A percentile compares a stretch with the other conserved stretches of the same genome.
Evolutionary conservation across 2,329 filamentous ascomycete species (phyloP).

Genomic region (Endothia cerciana): DNA sequence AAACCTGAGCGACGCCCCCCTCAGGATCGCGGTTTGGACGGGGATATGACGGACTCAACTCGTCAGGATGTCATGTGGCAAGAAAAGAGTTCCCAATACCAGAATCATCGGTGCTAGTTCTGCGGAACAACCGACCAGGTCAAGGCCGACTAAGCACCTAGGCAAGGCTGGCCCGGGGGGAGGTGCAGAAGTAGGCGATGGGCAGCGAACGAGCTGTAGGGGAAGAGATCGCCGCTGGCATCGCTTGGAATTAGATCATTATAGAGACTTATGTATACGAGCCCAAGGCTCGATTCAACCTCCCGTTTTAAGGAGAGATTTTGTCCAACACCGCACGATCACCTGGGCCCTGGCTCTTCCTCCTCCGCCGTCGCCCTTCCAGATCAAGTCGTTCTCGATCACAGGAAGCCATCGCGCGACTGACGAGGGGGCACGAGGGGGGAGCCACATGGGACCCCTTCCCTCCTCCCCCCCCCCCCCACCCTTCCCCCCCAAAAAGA

Average conservation of each 20-base stretch:
- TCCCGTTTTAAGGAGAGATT: constrained; percentile 25
- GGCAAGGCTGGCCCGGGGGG: no score
- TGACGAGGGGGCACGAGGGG: neutral
- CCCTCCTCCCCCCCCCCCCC: neutral
- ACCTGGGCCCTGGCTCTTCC: constrained; percentile 7
- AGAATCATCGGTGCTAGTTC: no score
- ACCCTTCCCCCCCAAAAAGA: no score
- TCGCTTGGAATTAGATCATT: constrained; percentile 17
- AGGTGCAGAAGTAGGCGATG: neutral
- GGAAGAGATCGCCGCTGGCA: neutral
- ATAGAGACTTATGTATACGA: constrained; percentile 1
- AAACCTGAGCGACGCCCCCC: no score
- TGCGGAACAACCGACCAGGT: no score
- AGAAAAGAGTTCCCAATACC: no score
- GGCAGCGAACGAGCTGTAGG: no score
- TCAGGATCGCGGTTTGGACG: no score
- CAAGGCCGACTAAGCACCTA: no score
- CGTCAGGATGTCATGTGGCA: no score
- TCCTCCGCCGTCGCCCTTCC: constrained; percentile 13
- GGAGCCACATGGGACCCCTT: no score
- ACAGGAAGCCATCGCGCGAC: neutral
- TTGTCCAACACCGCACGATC: constrained; percentile 12
- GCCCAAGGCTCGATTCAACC: constrained; percentile 16
- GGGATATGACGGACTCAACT: no score
- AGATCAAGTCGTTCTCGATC: neutral